A percentile compares a stretch with the other conserved stretches of the same genome.
phyloP scores from a whole-genome alignment of 495 filamentous ascomycete species.

The Thozetella sp. region DNA sequence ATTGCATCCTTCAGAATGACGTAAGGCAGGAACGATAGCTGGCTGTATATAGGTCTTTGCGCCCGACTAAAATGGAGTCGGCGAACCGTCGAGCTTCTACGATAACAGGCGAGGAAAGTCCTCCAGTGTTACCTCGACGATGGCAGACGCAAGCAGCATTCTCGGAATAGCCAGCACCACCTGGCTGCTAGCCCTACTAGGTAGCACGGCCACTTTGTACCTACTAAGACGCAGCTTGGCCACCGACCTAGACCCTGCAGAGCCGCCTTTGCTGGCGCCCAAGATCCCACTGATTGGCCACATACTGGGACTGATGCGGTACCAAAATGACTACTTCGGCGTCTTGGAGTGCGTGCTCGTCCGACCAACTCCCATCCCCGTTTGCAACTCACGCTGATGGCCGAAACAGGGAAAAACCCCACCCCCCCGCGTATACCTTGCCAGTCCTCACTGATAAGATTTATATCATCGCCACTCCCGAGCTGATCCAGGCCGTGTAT shows the following conservation, averaged over 20 bases:
- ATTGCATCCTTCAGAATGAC: no score
- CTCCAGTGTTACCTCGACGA: no score
- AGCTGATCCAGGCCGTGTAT: not conserved
- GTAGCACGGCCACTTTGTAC: not conserved
- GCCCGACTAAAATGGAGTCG: no score
- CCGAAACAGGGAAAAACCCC: not conserved
- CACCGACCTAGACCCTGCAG: not conserved
- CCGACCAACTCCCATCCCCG: not conserved
- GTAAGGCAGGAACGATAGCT: no score
- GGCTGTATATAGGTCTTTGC: no score
- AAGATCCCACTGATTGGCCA: not conserved
- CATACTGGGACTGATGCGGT: not conserved
- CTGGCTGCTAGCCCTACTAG: not conserved
- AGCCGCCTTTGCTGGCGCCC: not conserved
- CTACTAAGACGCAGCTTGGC: not conserved
- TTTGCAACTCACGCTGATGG: not conserved
- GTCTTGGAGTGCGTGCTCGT: not conserved
- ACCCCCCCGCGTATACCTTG: not conserved
- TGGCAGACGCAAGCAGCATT: not conserved
- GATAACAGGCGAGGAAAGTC: no score
- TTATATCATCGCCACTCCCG: not conserved
- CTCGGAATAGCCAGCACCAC: not conserved
- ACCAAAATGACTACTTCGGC: not conserved
- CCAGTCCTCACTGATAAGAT: not conserved
- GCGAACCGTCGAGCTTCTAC: no score